Evolutionary conservation across 2,329 filamentous ascomycete genomes (phyloP), one percentile per base, ranked within the genome.

Genomic region (Phialophora verrucosa): DNA sequence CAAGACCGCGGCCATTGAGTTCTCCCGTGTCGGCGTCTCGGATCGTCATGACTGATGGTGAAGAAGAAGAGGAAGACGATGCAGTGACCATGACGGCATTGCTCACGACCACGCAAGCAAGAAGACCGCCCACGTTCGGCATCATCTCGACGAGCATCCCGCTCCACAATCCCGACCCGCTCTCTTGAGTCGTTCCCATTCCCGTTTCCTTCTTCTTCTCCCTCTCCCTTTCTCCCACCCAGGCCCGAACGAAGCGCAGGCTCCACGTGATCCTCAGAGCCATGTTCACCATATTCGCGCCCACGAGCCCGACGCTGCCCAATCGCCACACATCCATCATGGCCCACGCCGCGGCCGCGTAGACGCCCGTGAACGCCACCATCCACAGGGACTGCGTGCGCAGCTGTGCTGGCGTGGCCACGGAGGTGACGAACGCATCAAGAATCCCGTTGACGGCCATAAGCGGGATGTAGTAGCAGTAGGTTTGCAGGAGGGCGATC

Each of bases 231-330:
- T 60, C 35, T 27, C 51, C 27, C 14, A 59, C 62, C 71, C 71
- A 73, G 8, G 6, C 8, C 38, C 77, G 80, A 64, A 97, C 91
- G 75, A 97, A 99, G 53, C 76, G 74, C 20, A 81, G 79, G 74
- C 93, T 95, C 91, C 93, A 99, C 7, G 87, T 68, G 64, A 96
- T 96, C 68, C 95, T 87, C 73, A 94, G 87, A 0, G 81, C 79
- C 93, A 99, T 97, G 76, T 97, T 98, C 73, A 97, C 87, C 54
- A 87, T 88, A 76, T 98, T 99, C 59, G 93, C 93, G 71, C 87
- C 85, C 0, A 99, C 92, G 51, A 99, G 81, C 0, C 95, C 95
- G 50, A 84, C 82, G 0, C 93, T 93, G 0, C 93, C 95, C 68
- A 91, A 80, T 7, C 84, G 82, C 27, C 91, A 77, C 10, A 92